Conservation (phyloP, 23 red algal species). For the Gracilariopsis chorda region DNA sequence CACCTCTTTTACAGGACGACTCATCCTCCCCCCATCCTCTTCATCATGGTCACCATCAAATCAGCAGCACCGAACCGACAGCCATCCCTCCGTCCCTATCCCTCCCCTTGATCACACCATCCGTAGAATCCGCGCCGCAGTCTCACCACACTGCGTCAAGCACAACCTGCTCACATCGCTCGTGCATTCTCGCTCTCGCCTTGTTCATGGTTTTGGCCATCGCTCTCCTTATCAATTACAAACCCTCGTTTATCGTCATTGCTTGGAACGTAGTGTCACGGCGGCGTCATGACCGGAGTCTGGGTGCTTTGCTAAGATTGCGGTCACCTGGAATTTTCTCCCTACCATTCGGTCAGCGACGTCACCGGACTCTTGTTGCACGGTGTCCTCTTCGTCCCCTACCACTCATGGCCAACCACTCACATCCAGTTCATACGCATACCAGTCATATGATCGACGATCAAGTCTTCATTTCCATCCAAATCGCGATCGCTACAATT, state of each 20-base stretch:
- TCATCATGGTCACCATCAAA: background rate
- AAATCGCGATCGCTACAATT: constrained; percentile 44
- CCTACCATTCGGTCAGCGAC: constrained; percentile 66
- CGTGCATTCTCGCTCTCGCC: constrained; percentile 40
- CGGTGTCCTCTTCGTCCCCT: constrained; percentile 83
- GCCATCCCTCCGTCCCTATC: constrained; percentile 12
- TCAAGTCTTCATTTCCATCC: constrained; percentile 72
- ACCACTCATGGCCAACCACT: constrained; percentile 85
- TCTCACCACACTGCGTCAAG: constrained; percentile 80
- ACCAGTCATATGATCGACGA: constrained; percentile 81
- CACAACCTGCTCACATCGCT: constrained; percentile 64
- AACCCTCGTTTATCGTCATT: background rate
- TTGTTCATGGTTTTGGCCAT: constrained; percentile 53
- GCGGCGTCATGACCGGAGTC: constrained; percentile 86
- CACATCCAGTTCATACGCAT: constrained; percentile 80
- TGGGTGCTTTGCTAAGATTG: constrained; percentile 95
- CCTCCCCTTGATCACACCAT: constrained; percentile 58
- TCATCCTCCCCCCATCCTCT: background rate
- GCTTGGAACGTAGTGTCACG: constrained; percentile 72
- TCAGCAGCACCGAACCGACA: background rate
- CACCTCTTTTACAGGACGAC: too few relatives aligned
- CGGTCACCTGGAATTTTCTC: constrained; percentile 89
- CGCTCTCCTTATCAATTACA: constrained; percentile 24
- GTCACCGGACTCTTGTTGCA: constrained; percentile 80
- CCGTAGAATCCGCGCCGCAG: constrained; percentile 54